phyloP scores from a whole-genome alignment of 2,329 filamentous ascomycete genomes.

The Colletotrichum tropicale region DNA sequence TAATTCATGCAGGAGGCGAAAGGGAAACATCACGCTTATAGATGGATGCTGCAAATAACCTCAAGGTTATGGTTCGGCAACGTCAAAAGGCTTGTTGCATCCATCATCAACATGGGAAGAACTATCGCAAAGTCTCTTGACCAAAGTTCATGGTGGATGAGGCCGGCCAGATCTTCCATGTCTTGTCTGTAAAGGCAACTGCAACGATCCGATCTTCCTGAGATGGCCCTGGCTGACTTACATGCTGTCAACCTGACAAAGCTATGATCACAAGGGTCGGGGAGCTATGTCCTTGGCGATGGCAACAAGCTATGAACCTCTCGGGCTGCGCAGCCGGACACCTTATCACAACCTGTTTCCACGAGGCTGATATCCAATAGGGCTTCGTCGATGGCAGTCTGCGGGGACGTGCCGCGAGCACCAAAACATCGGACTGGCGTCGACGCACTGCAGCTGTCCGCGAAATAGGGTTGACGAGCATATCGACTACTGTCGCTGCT shows the following conservation, averaged over 20 bases:
- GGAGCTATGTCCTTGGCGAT: neutral
- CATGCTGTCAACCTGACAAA: neutral
- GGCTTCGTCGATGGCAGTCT: neutral
- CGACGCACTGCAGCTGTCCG: neutral
- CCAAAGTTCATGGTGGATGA: neutral
- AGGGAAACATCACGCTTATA: neutral
- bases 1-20: neutral
- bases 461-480: neutral
- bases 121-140: neutral
- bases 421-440: neutral
- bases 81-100: neutral
- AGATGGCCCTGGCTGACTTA: neutral
- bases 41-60: neutral
- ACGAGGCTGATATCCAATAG: neutral
- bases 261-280: neutral
- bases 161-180: neutral
- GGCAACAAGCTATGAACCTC: neutral
- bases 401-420: neutral
- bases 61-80: constrained; percentile 4
- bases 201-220: neutral
- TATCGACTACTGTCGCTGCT: neutral
- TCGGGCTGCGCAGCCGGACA: neutral
- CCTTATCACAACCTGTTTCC: neutral
- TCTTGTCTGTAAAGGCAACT: neutral
- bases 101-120: neutral